phyloP scores from a whole-genome alignment of 2,329 filamentous ascomycete genomes.

The Cephalotrichum gorgonifer region DNA sequence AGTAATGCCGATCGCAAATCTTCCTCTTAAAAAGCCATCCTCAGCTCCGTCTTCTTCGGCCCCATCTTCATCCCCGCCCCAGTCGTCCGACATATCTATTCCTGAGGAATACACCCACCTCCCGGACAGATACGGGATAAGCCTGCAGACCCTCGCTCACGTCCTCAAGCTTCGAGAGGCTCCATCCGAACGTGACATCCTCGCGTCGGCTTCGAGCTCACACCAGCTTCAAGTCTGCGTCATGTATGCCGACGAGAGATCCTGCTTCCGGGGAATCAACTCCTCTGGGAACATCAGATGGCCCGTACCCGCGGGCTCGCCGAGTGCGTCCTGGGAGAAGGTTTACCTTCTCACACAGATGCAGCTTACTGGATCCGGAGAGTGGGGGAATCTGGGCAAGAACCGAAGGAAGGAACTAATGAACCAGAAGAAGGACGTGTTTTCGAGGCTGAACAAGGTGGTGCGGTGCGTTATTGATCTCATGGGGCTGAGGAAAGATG shows the following conservation, averaged over 20 bases:
- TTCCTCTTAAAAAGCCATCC: not conserved
- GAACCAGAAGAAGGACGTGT: constrained; percentile 19
- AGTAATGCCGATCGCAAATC: not conserved
- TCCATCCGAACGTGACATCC: constrained; percentile 16
- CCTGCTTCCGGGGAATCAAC: constrained; percentile 27
- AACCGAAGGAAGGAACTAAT: constrained; percentile 19
- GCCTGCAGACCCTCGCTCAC: not conserved
- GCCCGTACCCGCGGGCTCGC: constrained; percentile 13
- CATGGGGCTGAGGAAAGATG: constrained; percentile 40
- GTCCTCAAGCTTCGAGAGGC: constrained; percentile 7
- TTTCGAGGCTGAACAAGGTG: constrained; percentile 20
- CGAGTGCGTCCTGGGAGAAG: constrained; percentile 49
- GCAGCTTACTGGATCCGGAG: not conserved
- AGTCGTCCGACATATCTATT: not conserved
- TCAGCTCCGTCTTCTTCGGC: not conserved
- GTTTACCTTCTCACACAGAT: constrained; percentile 63
- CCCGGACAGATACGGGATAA: not conserved
- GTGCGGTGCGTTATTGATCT: constrained; percentile 28
- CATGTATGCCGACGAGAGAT: constrained; percentile 21
- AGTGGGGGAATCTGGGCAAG: not conserved
- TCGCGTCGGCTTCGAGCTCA: constrained; percentile 26
- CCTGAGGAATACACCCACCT: not conserved
- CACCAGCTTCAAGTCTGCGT: constrained; percentile 26
- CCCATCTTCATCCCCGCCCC: not conserved
- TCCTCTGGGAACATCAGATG: constrained; percentile 26